Evolutionary conservation across 768 basidiomycete species (phyloP), one percentile per base, ranked within the genome.

Genomic region (Psilocybe cyanescens): DNA sequence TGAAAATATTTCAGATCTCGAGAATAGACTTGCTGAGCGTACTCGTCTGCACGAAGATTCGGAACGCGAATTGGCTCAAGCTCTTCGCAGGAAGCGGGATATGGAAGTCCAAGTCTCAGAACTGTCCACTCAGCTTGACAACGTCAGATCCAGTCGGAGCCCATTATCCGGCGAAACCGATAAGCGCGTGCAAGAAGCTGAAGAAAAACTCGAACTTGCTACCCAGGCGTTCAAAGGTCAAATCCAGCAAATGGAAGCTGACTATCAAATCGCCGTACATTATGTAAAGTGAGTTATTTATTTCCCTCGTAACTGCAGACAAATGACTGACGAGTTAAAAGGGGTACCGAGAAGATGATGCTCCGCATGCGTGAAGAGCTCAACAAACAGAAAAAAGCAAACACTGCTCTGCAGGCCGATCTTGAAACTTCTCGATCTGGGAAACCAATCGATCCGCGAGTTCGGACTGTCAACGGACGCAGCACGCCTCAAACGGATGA

Each of bases 261-360:
- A 98, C 70, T 99, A 99, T 74, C 92, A 95, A 70, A 86, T 96
- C 55, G 97, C 97, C 12, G 96, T 99, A 58, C 92, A 95, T 72
- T 98, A 97, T 76, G 95, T 98, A 68, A 99, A 98, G 93, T 94
- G 74, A 79, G 89, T 77, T 65, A 16, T 67, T 55, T 59, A 55
- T 46, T 39, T 49, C 61, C 69, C 62, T 55, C 59, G 58, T 54
- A 52, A 55, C 58, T 59, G 64, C 9, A 7, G 28, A 41, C 6
- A 55, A 68, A 65, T 59, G 68, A 37, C 37, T 41, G 58, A 61
- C 29, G 30, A 65, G 35, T 63, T 24, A 61, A 24, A 71, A 95
- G 93, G 83, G 94, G 94, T 48, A 98, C 96, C 1, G 97, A 99
- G 76, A 97, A 96, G 78, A 95, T 99, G 88, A 91, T 98, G 81